Percentiles rank a stretch among this genome's conserved stretches.
These are phyloP conservation scores for Aspergillus ochraceus DNA, from an alignment of 2,329 filamentous ascomycete genomes.

Conservation along the genomic window DNA sequence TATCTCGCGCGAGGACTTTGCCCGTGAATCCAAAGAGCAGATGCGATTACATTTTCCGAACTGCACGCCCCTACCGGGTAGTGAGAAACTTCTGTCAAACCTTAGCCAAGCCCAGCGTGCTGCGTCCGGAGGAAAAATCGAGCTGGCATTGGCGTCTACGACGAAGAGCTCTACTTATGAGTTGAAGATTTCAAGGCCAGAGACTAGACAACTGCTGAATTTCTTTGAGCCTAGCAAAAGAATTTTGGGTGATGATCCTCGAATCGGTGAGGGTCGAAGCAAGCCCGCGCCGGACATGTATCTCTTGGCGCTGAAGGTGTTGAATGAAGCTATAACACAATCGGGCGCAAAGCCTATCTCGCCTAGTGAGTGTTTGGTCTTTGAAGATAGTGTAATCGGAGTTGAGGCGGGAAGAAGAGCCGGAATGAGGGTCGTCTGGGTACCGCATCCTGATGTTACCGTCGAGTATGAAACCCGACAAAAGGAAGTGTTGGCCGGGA, in stretches of 20 bases:
- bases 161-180: constrained; percentile 22
- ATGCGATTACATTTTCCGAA: constrained; percentile 30
- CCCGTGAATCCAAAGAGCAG: constrained; percentile 27
- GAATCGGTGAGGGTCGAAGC: constrained; percentile 22
- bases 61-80: constrained; percentile 24
- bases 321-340: constrained; percentile 12
- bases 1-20: constrained; percentile 31
- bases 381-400: constrained; percentile 34
- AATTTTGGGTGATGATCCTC: constrained; percentile 21
- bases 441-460: constrained; percentile 33
- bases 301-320: constrained; percentile 21
- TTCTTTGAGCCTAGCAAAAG: constrained; percentile 16
- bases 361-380: constrained; percentile 34
- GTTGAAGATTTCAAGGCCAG: constrained; percentile 22
- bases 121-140: constrained; percentile 14
- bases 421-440: constrained; percentile 38
- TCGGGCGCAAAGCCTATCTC: constrained; percentile 14
- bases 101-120: constrained; percentile 16
- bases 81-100: constrained; percentile 17
- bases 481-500: constrained; percentile 20
- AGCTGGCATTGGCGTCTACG: constrained; percentile 25
- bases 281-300: constrained; percentile 31
- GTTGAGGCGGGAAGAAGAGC: constrained; percentile 34
- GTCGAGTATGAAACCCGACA: constrained; percentile 34
- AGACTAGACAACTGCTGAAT: constrained; percentile 19